Evolutionary conservation across 2,329 filamentous ascomycete genomes (phyloP), one percentile per base, ranked within the genome.

Genomic region (Rosellinia necatrix): DNA sequence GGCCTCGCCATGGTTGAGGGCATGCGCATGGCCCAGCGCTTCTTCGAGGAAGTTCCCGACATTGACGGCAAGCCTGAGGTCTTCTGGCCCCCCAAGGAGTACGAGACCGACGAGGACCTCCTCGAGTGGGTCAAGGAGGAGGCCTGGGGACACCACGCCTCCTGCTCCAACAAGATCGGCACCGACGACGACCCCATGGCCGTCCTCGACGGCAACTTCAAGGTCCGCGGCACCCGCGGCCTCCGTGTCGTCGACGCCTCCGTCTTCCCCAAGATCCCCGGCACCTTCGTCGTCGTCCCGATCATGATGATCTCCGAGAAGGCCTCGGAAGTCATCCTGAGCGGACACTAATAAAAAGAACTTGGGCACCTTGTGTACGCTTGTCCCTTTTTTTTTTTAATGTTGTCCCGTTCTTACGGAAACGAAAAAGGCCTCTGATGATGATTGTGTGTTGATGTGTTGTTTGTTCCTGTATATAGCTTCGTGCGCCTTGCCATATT

Each of bases 211-310:
- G 72, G 71, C 0, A 71, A 76, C 55, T 82, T 84, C 64, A 72
- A 75, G 15, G 81, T 85, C 3, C 72, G 78, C 19, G 80, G 80
- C 2, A 77, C 82, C 1, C 69, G 72, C 2, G 76, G 77, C 0
- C 68, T 84, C 13, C 72, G 82, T 25, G 81, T 84, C 10, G 81
- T 84, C 3, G 82, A 84, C 69, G 81, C 79, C 2, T 78, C 75
- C 25, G 74, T 76, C 2, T 84, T 79, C 58, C 79, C 80, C 3
- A 75, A 73, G 56, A 79, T 81, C 56, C 81, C 81, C 1, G 68
- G 68, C 1, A 63, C 65, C 13, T 72, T 71, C 50, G 64, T 65
- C 7, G 61, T 62, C 27, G 27, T 66, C 3, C 59, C 65, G 10
- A 62, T 69, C 41, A 64, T 65, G 40, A 66, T 70, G 61, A 46